Evolutionary conservation across 495 filamentous ascomycete species (phyloP).

Genomic region (Penicillium simplicissimum): DNA sequence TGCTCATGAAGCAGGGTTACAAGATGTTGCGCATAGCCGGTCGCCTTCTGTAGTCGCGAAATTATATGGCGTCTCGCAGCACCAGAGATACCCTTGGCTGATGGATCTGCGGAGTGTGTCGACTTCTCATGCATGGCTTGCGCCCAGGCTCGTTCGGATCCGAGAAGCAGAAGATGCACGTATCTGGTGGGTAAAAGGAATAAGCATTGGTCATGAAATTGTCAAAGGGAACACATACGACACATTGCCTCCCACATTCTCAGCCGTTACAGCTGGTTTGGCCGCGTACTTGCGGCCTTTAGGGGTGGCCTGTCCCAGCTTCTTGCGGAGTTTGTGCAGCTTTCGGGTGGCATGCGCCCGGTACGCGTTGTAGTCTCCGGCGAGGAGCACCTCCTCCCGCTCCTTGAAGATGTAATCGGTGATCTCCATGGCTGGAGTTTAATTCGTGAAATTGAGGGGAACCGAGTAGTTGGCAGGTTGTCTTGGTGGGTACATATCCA

Average conservation of each 20-base stretch:
- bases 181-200: conserved; percentile 54
- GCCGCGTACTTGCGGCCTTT: conserved; percentile 81
- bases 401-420: conserved; percentile 77
- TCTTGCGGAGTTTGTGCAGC: conserved; percentile 80
- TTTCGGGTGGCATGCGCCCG: conserved; percentile 76
- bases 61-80: conserved; percentile 82
- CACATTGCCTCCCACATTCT: conserved; percentile 73
- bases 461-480: conserved; percentile 23
- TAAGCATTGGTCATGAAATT: conserved; percentile 19
- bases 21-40: conserved; percentile 66
- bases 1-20: conserved; percentile 62
- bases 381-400: conserved; percentile 76
- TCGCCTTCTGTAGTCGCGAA: conserved; percentile 80
- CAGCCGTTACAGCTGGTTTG: conserved; percentile 69
- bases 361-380: conserved; percentile 88
- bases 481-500: conserved; percentile 18
- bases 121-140: conserved; percentile 95
- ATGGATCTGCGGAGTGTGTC: conserved; percentile 69
- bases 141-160: conserved; percentile 92
- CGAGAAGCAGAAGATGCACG: conserved; percentile 75
- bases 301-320: conserved; percentile 75
- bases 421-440: conserved; percentile 70
- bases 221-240: conserved; percentile 57
- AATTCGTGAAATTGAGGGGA: conserved; percentile 14
- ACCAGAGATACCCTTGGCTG: conserved; percentile 71